Evolutionary conservation across 148 eudicot genomes (phyloP), one percentile per base, ranked within the genome.

Genomic region (Heliosperma pusillum): DNA sequence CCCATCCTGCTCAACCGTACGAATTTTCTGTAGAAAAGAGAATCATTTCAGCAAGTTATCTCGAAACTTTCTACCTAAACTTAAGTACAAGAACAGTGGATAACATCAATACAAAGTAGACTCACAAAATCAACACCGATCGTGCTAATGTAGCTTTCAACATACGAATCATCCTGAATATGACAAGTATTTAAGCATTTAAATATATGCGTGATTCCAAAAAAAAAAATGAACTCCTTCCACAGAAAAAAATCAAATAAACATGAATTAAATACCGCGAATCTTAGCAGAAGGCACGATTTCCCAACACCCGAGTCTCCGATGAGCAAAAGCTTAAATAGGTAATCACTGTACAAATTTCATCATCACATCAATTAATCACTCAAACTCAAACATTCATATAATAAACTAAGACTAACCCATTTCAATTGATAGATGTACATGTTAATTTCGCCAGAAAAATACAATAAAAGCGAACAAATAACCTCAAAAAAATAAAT

Each of bases 221-320:
- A 52, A 9, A 5, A 26, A 36, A 30, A 36, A 63, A 36, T 7
- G 42, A 36, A 36, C 16, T 17, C 21, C 11, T 67, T 24, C 11
- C 68, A 40, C 21, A 20, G 15, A 9, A 7, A 29, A 19, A 2
- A 70, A 47, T 7, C 3, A 15, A 27, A 7, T 0, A 0, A 12
- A 57, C 0, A n/a, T 11, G 33, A 1, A 53, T 29, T 29, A 10
- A 20, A 30, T 84, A 84, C 87, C 80, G 87, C 87, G 64, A 84
- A 84, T 81, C 87, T 78, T 64, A 84, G 76, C 71, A 84, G 75
- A 76, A 84, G 87, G 74, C 87, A 84, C 2, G 87, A 84, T 73
- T 84, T 84, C 12, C 87, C 87, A n/a, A 84, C 87, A 45, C 87
- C 87, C 9, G 87, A 84, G 74, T 84, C 87, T 73, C 87, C 87